Evolutionary conservation across 306 rosid genomes (phyloP), one percentile per base, ranked within the genome.

Genomic region (Sechiopsis laciniata): DNA sequence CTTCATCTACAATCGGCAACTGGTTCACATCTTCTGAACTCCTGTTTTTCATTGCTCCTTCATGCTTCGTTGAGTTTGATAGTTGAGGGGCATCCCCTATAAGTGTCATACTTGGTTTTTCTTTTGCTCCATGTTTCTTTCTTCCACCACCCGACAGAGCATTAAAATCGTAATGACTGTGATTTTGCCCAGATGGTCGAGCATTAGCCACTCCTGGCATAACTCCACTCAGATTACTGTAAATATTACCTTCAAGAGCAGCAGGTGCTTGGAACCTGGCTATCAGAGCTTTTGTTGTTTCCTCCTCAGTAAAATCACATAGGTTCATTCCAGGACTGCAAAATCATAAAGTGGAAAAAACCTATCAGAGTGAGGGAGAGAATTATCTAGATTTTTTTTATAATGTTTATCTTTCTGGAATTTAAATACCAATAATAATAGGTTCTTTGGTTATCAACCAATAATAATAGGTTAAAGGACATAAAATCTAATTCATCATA

Each of bases 301-400:
- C 99, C 76, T 86, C 88, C 87, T 91, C 92, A 20, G 80, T 85
- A 79, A 94, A 75, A 70, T 78, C 80, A 84, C 99, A 94, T 37
- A 85, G 90, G 76, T 91, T 91, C 99, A 91, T 86, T 79, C 87
- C 92, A 78, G 95, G 97, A 87, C 99, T 94, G 82, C 86, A 77
- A n/a, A 69, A 74, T 68, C 59, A 73, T 67, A 75, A 61, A 74
- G 52, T 1, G 45, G 3, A 80, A 73, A 57, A 78, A 76, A 65
- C 26, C 74, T 71, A 60, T 75, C 20, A 76, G 74, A 48, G 37
- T 32, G 37, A 37, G 45, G 45, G 45, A 37, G 45, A 37, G 45
- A 37, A 37, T 37, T 37, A 5, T 37, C 45, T 37, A 7, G 45
- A 37, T 37, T 37, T 37, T 37, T 26, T 32, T 32, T 37, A 37